These are phyloP conservation scores for Penicillium ucsense DNA, from an alignment of 495 filamentous ascomycete species.

Conservation along the genomic window DNA sequence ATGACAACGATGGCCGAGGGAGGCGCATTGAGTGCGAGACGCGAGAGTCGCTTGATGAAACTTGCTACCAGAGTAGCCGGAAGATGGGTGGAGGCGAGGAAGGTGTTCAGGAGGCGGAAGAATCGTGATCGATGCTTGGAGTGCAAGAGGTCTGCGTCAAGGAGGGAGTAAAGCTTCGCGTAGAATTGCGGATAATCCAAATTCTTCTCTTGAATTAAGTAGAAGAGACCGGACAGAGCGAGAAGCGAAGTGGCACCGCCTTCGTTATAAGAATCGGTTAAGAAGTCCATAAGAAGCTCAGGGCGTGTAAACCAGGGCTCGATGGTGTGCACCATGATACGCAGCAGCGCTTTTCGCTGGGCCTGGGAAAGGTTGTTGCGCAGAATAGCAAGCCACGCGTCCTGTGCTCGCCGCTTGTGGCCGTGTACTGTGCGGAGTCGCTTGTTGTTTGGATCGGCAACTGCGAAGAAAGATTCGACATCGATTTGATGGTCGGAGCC, in stretches of 20 bases:
- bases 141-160: conserved; percentile 78
- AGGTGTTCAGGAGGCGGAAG: conserved; percentile 86
- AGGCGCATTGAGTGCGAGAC: conserved; percentile 74
- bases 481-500: conserved; percentile 42
- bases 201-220: conserved; percentile 86
- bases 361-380: conserved; percentile 48
- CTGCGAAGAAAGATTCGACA: conserved; percentile 56
- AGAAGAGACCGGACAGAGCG: conserved; percentile 87
- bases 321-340: conserved; percentile 62
- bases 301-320: conserved; percentile 79
- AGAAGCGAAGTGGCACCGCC: conserved; percentile 80
- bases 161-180: conserved; percentile 80
- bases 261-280: conserved; percentile 81
- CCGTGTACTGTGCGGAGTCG: conserved; percentile 26
- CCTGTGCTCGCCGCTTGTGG: conserved; percentile 55
- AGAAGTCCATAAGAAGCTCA: conserved; percentile 92
- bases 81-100: conserved; percentile 86
- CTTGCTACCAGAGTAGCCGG: conserved; percentile 83
- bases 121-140: conserved; percentile 89
- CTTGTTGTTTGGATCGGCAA: conserved; percentile 56
- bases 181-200: conserved; percentile 96
- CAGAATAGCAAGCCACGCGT: conserved; percentile 75
- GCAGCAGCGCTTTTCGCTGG: conserved; percentile 72
- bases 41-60: conserved; percentile 86
- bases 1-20: conserved; percentile 80